Evolutionary conservation across 805 yeast species (phyloP).

Genomic region (Myxozyma nipponensis): DNA sequence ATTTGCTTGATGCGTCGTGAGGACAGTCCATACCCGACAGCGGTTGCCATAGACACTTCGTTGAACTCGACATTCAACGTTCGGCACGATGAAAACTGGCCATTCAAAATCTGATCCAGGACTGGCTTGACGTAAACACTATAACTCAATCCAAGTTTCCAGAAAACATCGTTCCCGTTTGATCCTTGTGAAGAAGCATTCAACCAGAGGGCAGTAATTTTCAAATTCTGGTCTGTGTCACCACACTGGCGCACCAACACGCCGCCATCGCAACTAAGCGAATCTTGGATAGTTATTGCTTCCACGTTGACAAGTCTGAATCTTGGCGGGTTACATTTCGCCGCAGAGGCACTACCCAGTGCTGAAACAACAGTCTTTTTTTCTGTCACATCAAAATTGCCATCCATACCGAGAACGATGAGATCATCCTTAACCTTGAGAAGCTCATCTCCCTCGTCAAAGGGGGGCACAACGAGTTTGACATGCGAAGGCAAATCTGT

Average conservation of each 20-base stretch:
- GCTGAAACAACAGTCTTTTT: constrained; percentile 11
- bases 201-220: constrained; percentile 19
- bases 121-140: constrained; percentile 20
- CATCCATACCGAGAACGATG: constrained; percentile 13
- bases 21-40: constrained; percentile 19
- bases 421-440: constrained; percentile 16
- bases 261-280: constrained; percentile 24
- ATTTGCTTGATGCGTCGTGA: constrained; percentile 12
- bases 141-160: constrained; percentile 22
- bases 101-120: constrained; percentile 4
- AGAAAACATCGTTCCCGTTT: constrained; percentile 17
- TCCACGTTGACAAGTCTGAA: constrained; percentile 21
- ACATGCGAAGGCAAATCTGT: constrained; percentile 14
- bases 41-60: constrained; percentile 15
- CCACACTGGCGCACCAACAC: constrained; percentile 8
- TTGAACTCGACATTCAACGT: constrained; percentile 22
- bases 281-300: constrained; percentile 16
- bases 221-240: constrained; percentile 3
- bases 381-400: constrained; percentile 14
- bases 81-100: constrained; percentile 4
- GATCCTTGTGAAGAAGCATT: constrained; percentile 22
- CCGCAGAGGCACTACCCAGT: constrained; percentile 17
- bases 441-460: constrained; percentile 5
- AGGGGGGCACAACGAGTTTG: constrained; percentile 12
- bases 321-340: constrained; percentile 27